Evolutionary conservation across 148 eudicot genomes (phyloP).

Genomic region (Polygonum aviculare): DNA sequence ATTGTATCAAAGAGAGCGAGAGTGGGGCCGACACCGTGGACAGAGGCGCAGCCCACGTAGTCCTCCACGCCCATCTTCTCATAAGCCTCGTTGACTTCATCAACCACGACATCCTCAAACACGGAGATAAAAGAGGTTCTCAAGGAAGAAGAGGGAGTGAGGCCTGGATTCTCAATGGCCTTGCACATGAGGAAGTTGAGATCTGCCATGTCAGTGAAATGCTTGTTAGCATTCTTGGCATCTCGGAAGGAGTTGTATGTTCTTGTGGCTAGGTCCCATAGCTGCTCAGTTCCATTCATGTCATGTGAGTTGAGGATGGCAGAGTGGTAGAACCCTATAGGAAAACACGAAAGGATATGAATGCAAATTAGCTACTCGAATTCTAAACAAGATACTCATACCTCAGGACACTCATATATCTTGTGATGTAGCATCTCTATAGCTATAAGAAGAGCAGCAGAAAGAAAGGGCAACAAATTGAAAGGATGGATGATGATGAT

Average conservation of each 20-base stretch:
- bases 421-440: not conserved
- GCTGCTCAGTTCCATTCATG: slow-evolving; percentile 53
- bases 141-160: slow-evolving; percentile 72
- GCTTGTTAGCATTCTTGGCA: slow-evolving; percentile 62
- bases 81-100: slow-evolving; percentile 23
- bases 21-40: slow-evolving; percentile 79
- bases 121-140: slow-evolving; percentile 76
- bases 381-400: not conserved
- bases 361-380: not conserved
- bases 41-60: slow-evolving; percentile 70
- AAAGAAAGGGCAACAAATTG: not conserved
- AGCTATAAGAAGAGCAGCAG: not conserved
- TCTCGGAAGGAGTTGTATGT: slow-evolving; percentile 38
- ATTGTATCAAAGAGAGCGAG: slow-evolving; percentile 69
- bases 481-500: too few species aligned
- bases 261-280: slow-evolving; percentile 72
- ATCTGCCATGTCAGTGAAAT: slow-evolving; percentile 83
- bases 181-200: slow-evolving; percentile 82
- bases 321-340: slow-evolving; percentile 80
- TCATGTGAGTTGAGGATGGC: slow-evolving; percentile 73
- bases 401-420: not conserved
- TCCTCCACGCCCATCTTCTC: slow-evolving; percentile 49
- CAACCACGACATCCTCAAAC: slow-evolving; percentile 60
- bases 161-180: slow-evolving; percentile 84
- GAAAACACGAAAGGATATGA: not conserved